Conservation (phyloP, 164 flowering plant genomes). For the Umbilicus rupestris region DNA sequence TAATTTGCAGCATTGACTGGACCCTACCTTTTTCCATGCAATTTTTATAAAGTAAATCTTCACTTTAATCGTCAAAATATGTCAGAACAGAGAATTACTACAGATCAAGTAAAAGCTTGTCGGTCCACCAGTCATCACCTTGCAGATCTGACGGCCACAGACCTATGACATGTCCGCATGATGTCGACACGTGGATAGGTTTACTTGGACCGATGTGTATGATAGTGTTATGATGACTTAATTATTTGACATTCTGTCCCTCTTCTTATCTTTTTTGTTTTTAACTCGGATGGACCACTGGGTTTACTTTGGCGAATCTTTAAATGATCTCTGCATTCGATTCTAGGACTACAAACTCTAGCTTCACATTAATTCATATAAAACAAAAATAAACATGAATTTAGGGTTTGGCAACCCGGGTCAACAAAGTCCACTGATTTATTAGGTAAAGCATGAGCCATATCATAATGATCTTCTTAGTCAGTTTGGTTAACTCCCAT, state of each 20-base stretch:
- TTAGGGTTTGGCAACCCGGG: no score
- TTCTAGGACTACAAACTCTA: no score
- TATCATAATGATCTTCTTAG: no score
- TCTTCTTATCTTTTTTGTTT: background rate
- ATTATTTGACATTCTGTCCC: constrained; percentile 38
- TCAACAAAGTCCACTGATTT: no score
- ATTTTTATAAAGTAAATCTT: background rate
- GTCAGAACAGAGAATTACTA: constrained; percentile 4
- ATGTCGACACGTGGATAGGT: constrained; percentile 26
- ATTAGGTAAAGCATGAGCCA: no score
- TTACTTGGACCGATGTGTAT: constrained; percentile 21
- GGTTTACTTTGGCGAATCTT: background rate
- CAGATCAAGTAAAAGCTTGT: constrained; percentile 9
- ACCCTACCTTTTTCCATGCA: constrained; percentile 13
- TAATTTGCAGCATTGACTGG: background rate
- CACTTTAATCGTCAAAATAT: background rate
- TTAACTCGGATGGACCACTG: background rate
- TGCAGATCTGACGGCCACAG: constrained; percentile 18
- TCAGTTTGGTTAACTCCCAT: no score
- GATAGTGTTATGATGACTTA: constrained; percentile 45
- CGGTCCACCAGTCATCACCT: constrained; percentile 20
- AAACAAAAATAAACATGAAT: no score
- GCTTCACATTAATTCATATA: no score
- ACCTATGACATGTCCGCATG: constrained; percentile 9
- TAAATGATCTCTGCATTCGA: background rate